These are phyloP conservation scores for Aspergillus latus DNA, from an alignment of 2,329 filamentous ascomycete genomes.

Conservation along the genomic window DNA sequence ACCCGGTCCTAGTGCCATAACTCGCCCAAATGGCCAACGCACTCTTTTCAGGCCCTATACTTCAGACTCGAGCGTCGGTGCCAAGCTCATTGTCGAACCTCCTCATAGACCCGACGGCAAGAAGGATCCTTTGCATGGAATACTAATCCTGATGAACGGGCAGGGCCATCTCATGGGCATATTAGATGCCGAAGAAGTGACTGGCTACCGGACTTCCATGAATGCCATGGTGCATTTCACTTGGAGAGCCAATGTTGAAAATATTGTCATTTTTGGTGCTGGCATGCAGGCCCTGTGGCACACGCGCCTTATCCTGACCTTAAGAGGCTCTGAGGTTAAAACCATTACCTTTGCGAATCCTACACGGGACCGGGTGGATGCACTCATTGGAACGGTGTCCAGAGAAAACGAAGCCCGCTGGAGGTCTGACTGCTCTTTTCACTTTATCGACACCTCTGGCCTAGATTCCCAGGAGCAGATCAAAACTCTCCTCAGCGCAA, in stretches of 20 bases:
- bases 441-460: not conserved
- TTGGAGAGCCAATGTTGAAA: constrained; percentile 16
- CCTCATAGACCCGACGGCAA: constrained; percentile 48
- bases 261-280: constrained; percentile 40
- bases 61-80: constrained; percentile 13
- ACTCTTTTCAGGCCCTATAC: constrained; percentile 21
- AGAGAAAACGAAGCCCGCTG: not conserved
- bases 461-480: not conserved
- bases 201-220: constrained; percentile 71
- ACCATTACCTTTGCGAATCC: not conserved
- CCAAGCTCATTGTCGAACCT: constrained; percentile 18
- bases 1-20: constrained; percentile 8
- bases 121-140: constrained; percentile 33
- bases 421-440: not conserved
- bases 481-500: not conserved
- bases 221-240: constrained; percentile 54
- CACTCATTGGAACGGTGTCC: not conserved
- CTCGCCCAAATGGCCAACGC: constrained; percentile 16
- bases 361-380: accelerated
- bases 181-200: constrained; percentile 66
- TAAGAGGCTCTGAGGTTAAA: constrained; percentile 17
- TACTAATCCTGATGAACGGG: not conserved
- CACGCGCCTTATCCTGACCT: constrained; percentile 45
- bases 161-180: constrained; percentile 49
- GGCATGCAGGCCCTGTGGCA: constrained; percentile 44